Percentiles rank a stretch among this genome's conserved stretches.
These are phyloP conservation scores for Lactifluus subvellereus DNA, from an alignment of 768 basidiomycete genomes.

Conservation along the genomic window DNA sequence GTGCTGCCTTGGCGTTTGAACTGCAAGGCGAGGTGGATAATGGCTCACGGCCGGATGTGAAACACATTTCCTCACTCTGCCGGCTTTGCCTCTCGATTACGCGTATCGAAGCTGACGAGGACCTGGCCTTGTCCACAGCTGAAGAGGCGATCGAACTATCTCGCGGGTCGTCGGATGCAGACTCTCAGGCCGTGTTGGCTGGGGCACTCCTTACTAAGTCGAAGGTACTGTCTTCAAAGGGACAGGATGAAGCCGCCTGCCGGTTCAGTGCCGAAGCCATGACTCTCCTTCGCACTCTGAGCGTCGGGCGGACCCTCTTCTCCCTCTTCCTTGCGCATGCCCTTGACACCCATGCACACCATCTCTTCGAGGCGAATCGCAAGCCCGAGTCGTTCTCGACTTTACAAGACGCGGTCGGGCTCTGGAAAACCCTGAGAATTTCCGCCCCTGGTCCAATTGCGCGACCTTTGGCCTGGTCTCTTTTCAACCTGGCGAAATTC, in stretches of 20 bases:
- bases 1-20: slow-evolving; percentile 6
- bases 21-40: background rate
- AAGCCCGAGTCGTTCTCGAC: too few relatives aligned
- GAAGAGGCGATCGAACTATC: slow-evolving; percentile 4
- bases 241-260: background rate
- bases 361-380: too few relatives aligned
- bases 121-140: background rate
- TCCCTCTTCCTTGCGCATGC: too few relatives aligned
- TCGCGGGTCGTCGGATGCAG: background rate
- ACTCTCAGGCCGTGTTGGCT: background rate
- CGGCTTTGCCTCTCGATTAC: background rate
- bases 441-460: too few relatives aligned
- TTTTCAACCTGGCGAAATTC: too few relatives aligned
- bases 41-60: background rate
- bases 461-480: too few relatives aligned
- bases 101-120: background rate
- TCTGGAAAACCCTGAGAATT: too few relatives aligned
- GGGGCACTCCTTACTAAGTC: slow-evolving; percentile 13
- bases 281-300: background rate
- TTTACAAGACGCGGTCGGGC: too few relatives aligned
- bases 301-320: background rate
- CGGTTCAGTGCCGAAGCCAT: slow-evolving; percentile 1
- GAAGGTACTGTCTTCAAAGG: slow-evolving; percentile 8
- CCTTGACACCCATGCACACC: too few relatives aligned
- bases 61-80: slow-evolving; percentile 3